Base-by-base conservation (phyloP, 805 yeast genomes). In the Candida verbasci region DNA sequence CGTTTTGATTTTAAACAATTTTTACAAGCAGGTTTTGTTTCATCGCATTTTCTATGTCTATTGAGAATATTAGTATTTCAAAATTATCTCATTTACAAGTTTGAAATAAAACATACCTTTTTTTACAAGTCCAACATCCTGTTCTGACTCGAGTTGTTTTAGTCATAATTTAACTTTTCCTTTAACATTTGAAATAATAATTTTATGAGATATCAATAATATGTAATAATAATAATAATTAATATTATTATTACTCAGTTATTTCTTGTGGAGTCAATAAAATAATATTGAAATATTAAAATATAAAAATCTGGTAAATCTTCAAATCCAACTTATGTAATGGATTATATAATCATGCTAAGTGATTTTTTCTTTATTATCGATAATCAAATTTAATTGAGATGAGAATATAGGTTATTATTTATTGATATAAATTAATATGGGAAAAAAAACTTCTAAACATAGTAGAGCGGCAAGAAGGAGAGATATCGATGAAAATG, bases 401-500 rank as follows among this genome's bases (percentile, higher is more conserved):
- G 31, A 29, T 29, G 24, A 15, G 31, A 18, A 28, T 10, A 12
- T 17, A n/a, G n/a, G n/a, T n/a, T n/a, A n/a, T n/a, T n/a, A n/a
- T n/a, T n/a, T n/a, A n/a, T n/a, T 22, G 4, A 4, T 6, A 30
- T 9, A 4, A 10, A 12, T 5, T 17, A 22, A 24, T 16, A 32
- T 32, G 35, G 14, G 29, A 10, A 28, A 18, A 12, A 45, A 55
- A 64, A 72, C 79, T 18, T 80, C 86, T 14, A 81, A 80, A 46
- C 78, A 73, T 42, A 80, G 88, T 29, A 72, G 93, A 62, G 87
- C 88, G 2, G 89, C 93, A 2, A 77, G 89, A 61, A 69, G 87
- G 54, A 82, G 81, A 6, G 74, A 70, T 41, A 56, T 62, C 10
- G 12, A 9, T 16, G 69, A 72, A 1, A 60, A 48, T 3, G 41